Evolutionary conservation across 2,329 filamentous ascomycete genomes (phyloP).

Genomic region (Diaporthe batatas): DNA sequence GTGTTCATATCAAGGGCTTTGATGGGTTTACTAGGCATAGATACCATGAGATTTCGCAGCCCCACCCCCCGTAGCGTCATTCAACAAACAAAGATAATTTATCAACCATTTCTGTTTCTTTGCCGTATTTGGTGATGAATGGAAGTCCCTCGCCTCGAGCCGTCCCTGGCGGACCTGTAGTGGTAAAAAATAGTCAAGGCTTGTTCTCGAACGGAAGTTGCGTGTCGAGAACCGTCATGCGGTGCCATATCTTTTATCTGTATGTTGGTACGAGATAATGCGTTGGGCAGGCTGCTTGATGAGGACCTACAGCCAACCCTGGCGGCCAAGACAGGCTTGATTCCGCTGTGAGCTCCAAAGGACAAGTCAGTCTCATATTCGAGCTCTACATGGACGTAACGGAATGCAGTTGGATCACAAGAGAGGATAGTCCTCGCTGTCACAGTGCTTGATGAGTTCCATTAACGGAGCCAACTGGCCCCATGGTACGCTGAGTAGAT

Average conservation of each 20-base stretch:
- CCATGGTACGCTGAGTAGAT: neutral
- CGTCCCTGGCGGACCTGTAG: too few species aligned
- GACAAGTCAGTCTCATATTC: neutral
- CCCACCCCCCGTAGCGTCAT: neutral
- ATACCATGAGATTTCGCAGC: slow-evolving; percentile 4
- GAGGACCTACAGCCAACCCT: neutral
- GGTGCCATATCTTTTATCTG: neutral
- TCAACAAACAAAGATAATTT: neutral
- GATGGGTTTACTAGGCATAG: neutral
- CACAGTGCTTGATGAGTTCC: neutral
- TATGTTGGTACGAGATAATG: neutral
- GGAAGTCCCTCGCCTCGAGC: too few species aligned
- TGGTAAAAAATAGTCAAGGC: too few species aligned
- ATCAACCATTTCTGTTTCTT: neutral
- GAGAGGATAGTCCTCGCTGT: neutral
- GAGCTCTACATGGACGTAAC: neutral
- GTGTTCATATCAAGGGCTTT: neutral
- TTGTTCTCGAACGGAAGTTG: too few species aligned
- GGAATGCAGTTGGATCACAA: neutral
- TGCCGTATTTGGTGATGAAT: neutral
- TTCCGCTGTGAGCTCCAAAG: neutral
- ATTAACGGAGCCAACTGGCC: neutral
- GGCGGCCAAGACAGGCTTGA: too few species aligned
- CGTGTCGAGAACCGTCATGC: neutral
- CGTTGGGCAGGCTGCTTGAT: neutral